Evolutionary conservation across 164 flowering plant genomes (phyloP), one percentile per base, ranked within the genome.

Genomic region (Annona cherimola): DNA sequence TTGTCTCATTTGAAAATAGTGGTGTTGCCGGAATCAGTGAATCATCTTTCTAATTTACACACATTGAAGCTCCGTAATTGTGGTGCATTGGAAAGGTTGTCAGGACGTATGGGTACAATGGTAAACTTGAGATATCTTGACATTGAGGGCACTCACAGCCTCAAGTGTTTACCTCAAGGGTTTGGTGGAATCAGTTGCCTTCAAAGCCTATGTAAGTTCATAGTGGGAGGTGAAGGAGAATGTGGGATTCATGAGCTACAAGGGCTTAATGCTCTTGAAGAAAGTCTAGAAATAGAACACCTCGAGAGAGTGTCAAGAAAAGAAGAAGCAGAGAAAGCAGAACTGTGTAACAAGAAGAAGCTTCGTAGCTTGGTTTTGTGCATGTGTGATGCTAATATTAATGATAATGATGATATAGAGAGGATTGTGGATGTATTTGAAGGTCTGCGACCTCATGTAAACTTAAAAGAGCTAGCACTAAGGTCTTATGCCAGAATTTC

Each of bases 1-100:
- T 68, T 73, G 39, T 66, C 66, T 26, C 1, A 43, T 4, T 40
- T 66, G 4, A 1, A 4, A 18, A 45, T 73, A 14, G 42, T 42
- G 5, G 4, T 35, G 55, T 40, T 73, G 43, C 75, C 86, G 12
- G 54, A 72, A 5, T 76, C 82, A 12, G 4, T 77, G 11, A 16
- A 72, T 44, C 50, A 39, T 19, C 70, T 81, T 2, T 68, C 42
- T 54, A 73, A 81, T 69, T 68, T 85, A 16, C 62, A 69, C 9
- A 54, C 71, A 16, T n/a, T 55, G 45, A 55, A 55, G 8, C 57
- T 50, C 57, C 8, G 14, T 50, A 16, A 16, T 6, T 50, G 71
- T 6, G 4, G 4, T 14, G 41, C 18, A 5, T 60, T 69, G 6
- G 4, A 19, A 5, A 69, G n/a, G 6, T n/a, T 69, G 5, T 63